These are phyloP conservation scores for Ephemerocybe angulata DNA, from an alignment of 768 basidiomycete genomes.

Conservation along the genomic window DNA sequence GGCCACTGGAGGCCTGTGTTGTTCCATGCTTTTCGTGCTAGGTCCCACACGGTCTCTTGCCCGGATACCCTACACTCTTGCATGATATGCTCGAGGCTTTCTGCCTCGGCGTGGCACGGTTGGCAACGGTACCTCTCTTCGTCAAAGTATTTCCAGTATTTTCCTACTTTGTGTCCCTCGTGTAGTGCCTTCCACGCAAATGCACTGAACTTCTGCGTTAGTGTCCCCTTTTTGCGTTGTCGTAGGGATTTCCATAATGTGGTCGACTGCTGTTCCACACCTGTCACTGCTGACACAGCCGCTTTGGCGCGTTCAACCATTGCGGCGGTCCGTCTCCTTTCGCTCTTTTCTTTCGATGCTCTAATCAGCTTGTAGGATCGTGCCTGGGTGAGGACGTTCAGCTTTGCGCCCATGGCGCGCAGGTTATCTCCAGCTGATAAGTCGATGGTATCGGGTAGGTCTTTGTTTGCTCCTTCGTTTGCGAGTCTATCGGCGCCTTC, in stretches of 20 bases:
- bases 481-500: slow-evolving; percentile 15
- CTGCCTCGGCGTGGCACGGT: not conserved
- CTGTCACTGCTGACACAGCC: too few relatives aligned
- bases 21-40: slow-evolving; percentile 16
- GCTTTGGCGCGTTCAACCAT: too few relatives aligned
- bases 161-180: slow-evolving; percentile 18
- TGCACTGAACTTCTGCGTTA: slow-evolving; percentile 2
- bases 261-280: too few relatives aligned
- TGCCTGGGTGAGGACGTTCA: not conserved
- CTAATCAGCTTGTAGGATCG: not conserved
- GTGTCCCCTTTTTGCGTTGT: not conserved
- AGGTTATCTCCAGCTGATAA: not conserved
- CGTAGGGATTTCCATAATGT: not conserved
- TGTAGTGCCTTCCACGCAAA: slow-evolving; percentile 25
- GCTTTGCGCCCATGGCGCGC: not conserved
- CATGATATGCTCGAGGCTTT: slow-evolving; percentile 1
- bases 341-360: not conserved
- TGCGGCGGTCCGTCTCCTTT: too few relatives aligned
- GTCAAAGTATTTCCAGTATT: slow-evolving; percentile 23
- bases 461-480: slow-evolving; percentile 1
- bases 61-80: slow-evolving; percentile 19
- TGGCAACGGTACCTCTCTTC: not conserved
- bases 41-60: slow-evolving; percentile 21
- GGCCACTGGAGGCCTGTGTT: slow-evolving; percentile 6
- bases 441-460: not conserved